Evolutionary conservation across 2,329 filamentous ascomycete species (phyloP).

Genomic region (Aspergillus carbonarius): DNA sequence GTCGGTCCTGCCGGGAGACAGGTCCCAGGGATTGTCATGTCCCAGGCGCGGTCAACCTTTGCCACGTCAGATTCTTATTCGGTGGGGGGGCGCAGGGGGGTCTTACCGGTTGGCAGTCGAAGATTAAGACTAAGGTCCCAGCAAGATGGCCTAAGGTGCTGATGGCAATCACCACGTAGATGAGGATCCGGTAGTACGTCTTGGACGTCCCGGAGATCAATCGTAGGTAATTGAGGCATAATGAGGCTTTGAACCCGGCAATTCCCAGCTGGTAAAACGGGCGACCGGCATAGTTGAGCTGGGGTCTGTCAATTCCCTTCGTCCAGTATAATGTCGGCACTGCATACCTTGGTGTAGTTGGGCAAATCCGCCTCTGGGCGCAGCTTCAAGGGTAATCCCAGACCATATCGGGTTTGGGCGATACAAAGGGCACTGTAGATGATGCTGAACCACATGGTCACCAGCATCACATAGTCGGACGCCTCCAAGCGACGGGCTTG

Average conservation of each 20-base stretch:
- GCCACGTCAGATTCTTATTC: no score
- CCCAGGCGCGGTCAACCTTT: slow-evolving; percentile 48
- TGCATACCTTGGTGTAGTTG: slow-evolving; percentile 43
- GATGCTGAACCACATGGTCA: slow-evolving; percentile 46
- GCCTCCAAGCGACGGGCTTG: slow-evolving; percentile 46
- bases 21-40: slow-evolving; percentile 39
- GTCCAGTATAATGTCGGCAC: not conserved
- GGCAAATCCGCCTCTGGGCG: slow-evolving; percentile 48
- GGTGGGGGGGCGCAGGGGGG: not conserved
- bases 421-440: slow-evolving; percentile 54
- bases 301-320: not conserved
- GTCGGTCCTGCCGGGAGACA: slow-evolving; percentile 51
- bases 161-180: slow-evolving; percentile 47
- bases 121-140: slow-evolving; percentile 51
- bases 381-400: slow-evolving; percentile 48
- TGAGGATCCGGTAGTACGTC: slow-evolving; percentile 43
- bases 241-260: slow-evolving; percentile 57
- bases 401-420: slow-evolving; percentile 54
- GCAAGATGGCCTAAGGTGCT: slow-evolving; percentile 51
- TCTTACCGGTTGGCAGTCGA: slow-evolving; percentile 51
- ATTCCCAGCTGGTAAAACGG: slow-evolving; percentile 58
- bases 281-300: slow-evolving; percentile 55
- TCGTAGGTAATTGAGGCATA: slow-evolving; percentile 55
- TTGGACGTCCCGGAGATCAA: slow-evolving; percentile 52
- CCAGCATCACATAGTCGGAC: slow-evolving; percentile 49